Conservation (phyloP, 805 yeast genomes). For the Scheffersomyces amazonensis region DNA sequence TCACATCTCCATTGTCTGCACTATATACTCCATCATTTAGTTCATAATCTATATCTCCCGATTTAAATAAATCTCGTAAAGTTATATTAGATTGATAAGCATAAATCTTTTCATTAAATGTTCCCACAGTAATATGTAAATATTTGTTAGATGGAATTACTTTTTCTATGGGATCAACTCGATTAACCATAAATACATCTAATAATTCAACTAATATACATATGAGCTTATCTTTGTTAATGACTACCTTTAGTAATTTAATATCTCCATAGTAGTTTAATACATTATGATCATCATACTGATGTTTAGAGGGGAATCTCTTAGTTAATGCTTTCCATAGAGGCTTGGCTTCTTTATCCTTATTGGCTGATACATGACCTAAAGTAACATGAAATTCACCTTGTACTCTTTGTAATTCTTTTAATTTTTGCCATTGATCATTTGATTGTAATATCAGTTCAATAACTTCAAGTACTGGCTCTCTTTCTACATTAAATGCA, state of each 20-base stretch:
- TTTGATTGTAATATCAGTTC: conserved; percentile 4
- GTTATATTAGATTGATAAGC: conserved; percentile 52
- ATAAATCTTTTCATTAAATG: conserved; percentile 38
- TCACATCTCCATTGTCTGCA: conserved; percentile 2
- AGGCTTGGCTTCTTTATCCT: conserved; percentile 13
- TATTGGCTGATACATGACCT: conserved; percentile 38
- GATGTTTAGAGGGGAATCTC: conserved; percentile 7
- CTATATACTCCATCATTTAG: conserved; percentile 6
- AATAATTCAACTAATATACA: conserved; percentile 46
- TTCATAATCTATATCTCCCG: background rate
- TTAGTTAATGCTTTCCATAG: conserved; percentile 15
- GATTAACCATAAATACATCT: background rate
- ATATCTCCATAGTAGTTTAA: conserved; percentile 33
- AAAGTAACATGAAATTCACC: conserved; percentile 65
- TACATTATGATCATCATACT: conserved; percentile 9
- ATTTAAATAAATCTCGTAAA: conserved; percentile 4
- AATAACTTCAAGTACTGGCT: conserved; percentile 2
- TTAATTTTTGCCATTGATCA: conserved; percentile 21
- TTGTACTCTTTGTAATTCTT: conserved; percentile 41
- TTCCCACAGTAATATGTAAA: conserved; percentile 75
- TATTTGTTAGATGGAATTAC: conserved; percentile 10
- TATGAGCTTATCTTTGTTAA: conserved; percentile 46
- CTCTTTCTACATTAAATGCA: conserved; percentile 4
- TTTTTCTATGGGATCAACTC: conserved; percentile 2
- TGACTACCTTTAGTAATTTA: conserved; percentile 41